Conservation (phyloP, 2,329 filamentous ascomycete genomes). For the Sporothrix variecibatus region DNA sequence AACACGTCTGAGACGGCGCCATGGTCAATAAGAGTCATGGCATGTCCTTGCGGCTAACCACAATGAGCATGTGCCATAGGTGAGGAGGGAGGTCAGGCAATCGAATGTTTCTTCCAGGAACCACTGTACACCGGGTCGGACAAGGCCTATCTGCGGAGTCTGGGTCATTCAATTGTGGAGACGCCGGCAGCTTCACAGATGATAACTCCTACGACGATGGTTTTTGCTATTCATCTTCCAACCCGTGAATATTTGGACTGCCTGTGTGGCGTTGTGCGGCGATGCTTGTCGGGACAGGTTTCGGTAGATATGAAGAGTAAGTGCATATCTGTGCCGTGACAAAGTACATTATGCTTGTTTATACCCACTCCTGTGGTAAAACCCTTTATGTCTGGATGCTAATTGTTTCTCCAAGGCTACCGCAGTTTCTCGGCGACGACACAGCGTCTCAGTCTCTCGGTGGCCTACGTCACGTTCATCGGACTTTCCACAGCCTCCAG, state of each 20-base stretch:
- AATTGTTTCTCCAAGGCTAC: constrained; percentile 12
- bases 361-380: background rate
- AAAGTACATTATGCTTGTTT: background rate
- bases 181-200: constrained; percentile 55
- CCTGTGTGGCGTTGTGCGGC: constrained; percentile 47
- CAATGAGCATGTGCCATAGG: constrained; percentile 28
- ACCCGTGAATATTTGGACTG: constrained; percentile 54
- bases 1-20: background rate
- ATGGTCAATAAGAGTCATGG: no score
- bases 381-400: background rate
- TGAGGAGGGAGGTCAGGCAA: constrained; percentile 34
- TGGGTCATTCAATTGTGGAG: constrained; percentile 55
- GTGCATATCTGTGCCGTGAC: constrained; percentile 29
- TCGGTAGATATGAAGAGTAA: constrained; percentile 54
- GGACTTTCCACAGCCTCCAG: constrained; percentile 35
- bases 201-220: constrained; percentile 52
- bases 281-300: constrained; percentile 60
- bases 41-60: background rate
- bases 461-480: constrained; percentile 19
- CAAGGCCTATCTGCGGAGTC: constrained; percentile 53
- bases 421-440: background rate
- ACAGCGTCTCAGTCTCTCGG: background rate
- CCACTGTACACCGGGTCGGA: constrained; percentile 54
- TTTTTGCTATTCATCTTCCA: constrained; percentile 66
- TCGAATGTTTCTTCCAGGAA: constrained; percentile 56